These are phyloP conservation scores for Hamigera avellanea DNA, from an alignment of 495 filamentous ascomycete species.

Conservation along the genomic window DNA sequence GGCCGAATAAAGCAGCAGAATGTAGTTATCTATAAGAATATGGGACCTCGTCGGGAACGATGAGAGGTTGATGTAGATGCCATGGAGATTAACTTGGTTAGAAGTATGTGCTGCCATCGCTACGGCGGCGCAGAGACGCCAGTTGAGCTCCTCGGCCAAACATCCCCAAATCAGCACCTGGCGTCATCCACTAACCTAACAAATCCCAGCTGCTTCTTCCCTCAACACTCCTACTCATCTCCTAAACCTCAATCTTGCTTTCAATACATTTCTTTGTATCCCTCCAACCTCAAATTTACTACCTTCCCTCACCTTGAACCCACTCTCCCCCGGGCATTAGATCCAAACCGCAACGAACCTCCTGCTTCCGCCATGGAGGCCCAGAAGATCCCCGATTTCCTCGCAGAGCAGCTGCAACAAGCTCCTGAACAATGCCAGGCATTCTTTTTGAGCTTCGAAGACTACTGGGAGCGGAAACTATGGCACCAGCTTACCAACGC, in stretches of 20 bases:
- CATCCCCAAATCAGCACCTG: constrained; percentile 9
- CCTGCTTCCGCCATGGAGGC: constrained; percentile 50
- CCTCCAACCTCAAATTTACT: constrained; percentile 1
- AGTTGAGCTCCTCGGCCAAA: constrained; percentile 5
- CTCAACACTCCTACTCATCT: constrained; percentile 3
- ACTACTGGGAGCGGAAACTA: constrained; percentile 95
- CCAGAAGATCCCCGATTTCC: constrained; percentile 84
- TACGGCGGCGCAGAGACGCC: constrained; percentile 11
- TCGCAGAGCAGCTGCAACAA: constrained; percentile 71
- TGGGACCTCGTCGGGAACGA: no score
- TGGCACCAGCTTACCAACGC: constrained; percentile 97
- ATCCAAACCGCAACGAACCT: no score
- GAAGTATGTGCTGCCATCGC: no score
- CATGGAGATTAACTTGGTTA: no score
- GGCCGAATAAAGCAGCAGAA: no score
- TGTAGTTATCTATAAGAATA: no score
- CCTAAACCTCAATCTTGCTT: no score
- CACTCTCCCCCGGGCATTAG: neutral
- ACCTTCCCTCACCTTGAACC: constrained; percentile 1
- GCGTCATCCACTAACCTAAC: constrained; percentile 1
- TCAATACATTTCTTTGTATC: constrained; percentile 6
- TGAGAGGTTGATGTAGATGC: no score
- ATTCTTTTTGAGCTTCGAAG: constrained; percentile 86
- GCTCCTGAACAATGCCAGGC: constrained; percentile 80
- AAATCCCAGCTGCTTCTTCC: constrained; percentile 1